Percentiles rank a stretch among this genome's conserved stretches.
Evolutionary conservation across 805 yeast genomes (phyloP).

Genomic region (Starmerella roubikii): DNA sequence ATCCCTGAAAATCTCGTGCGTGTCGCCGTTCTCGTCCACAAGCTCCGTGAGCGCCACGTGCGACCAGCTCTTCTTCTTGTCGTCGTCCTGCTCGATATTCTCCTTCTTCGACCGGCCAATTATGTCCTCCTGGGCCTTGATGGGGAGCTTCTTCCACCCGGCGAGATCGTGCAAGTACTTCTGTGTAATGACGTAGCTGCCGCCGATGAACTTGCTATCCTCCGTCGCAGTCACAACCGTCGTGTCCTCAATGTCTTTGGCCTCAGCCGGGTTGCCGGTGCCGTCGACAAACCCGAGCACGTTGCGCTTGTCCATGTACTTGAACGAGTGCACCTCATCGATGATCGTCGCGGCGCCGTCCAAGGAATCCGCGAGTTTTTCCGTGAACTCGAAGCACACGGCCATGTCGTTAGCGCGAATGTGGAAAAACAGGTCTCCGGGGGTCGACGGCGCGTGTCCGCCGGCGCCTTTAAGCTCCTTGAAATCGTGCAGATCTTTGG

Average conservation of each 20-base stretch:
- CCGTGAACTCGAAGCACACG: conserved; percentile 19
- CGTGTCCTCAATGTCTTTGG: conserved; percentile 5
- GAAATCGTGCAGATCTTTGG: conserved; percentile 19
- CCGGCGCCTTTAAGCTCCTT: conserved; percentile 15
- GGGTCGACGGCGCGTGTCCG: conserved; percentile 19
- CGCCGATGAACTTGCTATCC: conserved; percentile 12
- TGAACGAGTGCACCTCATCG: conserved; percentile 21
- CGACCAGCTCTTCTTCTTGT: conserved; percentile 25
- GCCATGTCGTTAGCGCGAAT: conserved; percentile 17
- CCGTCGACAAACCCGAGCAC: conserved; percentile 22
- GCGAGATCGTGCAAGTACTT: conserved; percentile 19
- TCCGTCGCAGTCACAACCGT: conserved; percentile 11
- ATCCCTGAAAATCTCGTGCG: conserved; percentile 18
- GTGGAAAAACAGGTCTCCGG: conserved; percentile 20
- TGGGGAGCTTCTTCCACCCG: conserved; percentile 14
- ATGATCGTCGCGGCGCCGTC: conserved; percentile 15
- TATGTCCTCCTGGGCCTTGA: conserved; percentile 18
- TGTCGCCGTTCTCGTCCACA: conserved; percentile 38
- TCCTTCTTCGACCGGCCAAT: conserved; percentile 20
- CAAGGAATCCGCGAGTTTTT: conserved; percentile 8
- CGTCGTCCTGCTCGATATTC: conserved; percentile 17
- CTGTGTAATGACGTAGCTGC: conserved; percentile 21
- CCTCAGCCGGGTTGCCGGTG: conserved; percentile 19
- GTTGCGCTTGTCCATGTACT: conserved; percentile 19
- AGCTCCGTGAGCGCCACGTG: conserved; percentile 41